A percentile compares a stretch with the other conserved stretches of the same genome.
These are phyloP conservation scores for Melanogaster broomeanus DNA, from an alignment of 768 basidiomycete genomes.

Conservation along the genomic window DNA sequence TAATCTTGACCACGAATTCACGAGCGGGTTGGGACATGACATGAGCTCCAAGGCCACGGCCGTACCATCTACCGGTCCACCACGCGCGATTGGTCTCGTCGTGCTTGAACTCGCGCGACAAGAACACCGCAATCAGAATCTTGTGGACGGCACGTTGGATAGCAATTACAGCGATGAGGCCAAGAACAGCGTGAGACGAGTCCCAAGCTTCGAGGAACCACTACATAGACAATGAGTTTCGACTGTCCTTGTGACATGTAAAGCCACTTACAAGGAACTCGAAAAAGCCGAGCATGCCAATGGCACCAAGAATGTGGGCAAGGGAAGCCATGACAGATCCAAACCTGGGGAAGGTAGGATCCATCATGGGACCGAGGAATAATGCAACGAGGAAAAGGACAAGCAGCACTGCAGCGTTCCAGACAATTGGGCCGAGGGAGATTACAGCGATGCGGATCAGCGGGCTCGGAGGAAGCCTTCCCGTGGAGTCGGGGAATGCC, in stretches of 20 bases:
- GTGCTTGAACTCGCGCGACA: constrained; percentile 98
- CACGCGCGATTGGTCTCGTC: constrained; percentile 98
- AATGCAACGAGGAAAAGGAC: constrained; percentile 88
- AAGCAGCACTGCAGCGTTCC: constrained; percentile 88
- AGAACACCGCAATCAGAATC: constrained; percentile 88
- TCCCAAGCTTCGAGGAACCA: constrained; percentile 97
- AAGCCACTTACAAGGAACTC: constrained; percentile 80
- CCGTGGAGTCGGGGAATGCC: constrained; percentile 69
- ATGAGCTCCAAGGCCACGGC: constrained; percentile 85
- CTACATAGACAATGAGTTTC: constrained; percentile 40
- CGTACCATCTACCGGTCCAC: constrained; percentile 99
- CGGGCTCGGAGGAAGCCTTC: constrained; percentile 72
- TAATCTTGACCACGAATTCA: constrained; percentile 97
- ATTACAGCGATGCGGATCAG: constrained; percentile 93
- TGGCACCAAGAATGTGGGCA: constrained; percentile 77
- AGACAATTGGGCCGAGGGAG: constrained; percentile 92
- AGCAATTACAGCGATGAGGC: constrained; percentile 86
- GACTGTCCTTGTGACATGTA: neutral
- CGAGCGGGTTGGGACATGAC: constrained; percentile 98
- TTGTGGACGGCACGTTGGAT: constrained; percentile 95
- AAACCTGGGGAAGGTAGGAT: constrained; percentile 82
- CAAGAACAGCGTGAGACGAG: constrained; percentile 88
- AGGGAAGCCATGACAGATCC: constrained; percentile 91
- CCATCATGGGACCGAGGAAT: constrained; percentile 90
- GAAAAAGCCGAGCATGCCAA: constrained; percentile 93